These are phyloP conservation scores for Pseudocercospora eumusae DNA, from an alignment of 2,329 filamentous ascomycete genomes.

Conservation along the genomic window DNA sequence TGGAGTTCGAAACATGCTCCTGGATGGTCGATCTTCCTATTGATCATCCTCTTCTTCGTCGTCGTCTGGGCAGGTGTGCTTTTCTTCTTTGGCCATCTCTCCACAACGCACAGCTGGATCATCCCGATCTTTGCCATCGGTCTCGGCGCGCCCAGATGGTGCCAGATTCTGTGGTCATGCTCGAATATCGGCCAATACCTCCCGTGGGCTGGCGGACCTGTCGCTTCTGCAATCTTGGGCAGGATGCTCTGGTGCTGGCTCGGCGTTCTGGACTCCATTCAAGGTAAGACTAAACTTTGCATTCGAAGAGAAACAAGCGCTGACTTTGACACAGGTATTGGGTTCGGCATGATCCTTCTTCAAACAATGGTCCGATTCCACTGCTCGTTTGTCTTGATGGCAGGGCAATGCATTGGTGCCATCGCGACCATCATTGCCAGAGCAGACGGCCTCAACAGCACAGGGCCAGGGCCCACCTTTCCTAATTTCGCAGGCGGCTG, in stretches of 20 bases:
- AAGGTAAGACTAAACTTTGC: constrained; percentile 42
- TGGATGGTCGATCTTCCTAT: constrained; percentile 58
- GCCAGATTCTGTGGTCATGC: constrained; percentile 67
- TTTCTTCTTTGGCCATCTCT: constrained; percentile 56
- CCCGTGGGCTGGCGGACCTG: constrained; percentile 61
- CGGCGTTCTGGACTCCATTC: constrained; percentile 64
- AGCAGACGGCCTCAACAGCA: constrained; percentile 61
- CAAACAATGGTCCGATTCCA: constrained; percentile 62
- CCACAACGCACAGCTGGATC: constrained; percentile 65
- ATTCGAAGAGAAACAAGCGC: not conserved
- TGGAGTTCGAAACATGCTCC: constrained; percentile 60
- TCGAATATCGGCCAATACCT: constrained; percentile 62
- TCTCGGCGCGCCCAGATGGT: constrained; percentile 65
- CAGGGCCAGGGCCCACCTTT: constrained; percentile 63
- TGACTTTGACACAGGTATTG: constrained; percentile 47
- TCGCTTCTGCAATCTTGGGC: constrained; percentile 58
- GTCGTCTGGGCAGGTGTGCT: constrained; percentile 59
- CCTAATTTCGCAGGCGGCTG: constrained; percentile 59
- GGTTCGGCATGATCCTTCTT: constrained; percentile 67
- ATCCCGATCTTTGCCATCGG: constrained; percentile 67
- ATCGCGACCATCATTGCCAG: constrained; percentile 63
- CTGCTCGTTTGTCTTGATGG: constrained; percentile 62
- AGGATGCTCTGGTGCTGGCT: constrained; percentile 67
- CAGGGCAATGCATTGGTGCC: constrained; percentile 63
- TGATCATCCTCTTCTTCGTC: constrained; percentile 59